Evolutionary conservation across 2,329 filamentous ascomycete genomes (phyloP), one percentile per base, ranked within the genome.

Genomic region (Fusarium paranaense): DNA sequence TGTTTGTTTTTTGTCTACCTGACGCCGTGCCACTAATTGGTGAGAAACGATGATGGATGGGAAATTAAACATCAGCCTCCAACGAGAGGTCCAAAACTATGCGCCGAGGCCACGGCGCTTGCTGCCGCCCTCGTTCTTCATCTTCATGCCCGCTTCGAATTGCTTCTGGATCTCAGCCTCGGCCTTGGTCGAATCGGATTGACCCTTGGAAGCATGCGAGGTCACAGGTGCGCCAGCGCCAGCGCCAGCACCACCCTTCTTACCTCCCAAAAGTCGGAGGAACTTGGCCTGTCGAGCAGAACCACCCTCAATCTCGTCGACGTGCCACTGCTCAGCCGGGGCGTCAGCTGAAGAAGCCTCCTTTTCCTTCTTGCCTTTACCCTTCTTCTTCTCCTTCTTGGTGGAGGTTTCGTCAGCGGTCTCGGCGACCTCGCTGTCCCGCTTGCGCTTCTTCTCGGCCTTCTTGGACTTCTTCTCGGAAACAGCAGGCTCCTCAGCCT

Each of bases 91-190:
- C 38, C 20, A 62, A 64, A 66, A 50, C 80, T 81, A 88, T 32
- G 87, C 88, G 22, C 89, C 89, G 13, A 91, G 83, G 3, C 89
- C 89, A 56, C 83, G 86, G 67, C 85, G 85, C 77, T 87, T 86
- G 38, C 84, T 84, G 30, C 85, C 84, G 22, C 82, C 83, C 52
- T 89, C 88, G 33, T 86, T 83, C 82, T 90, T 91, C 82, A 87
- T 86, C 76, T 84, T 85, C 80, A 90, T 89, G 32, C 89, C 89
- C 11, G 82, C 81, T 69, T 90, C 86, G 69, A 88, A 91, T 75
- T 91, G 89, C 68, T 84, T 85, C 80, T 90, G 87, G 25, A 91
- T 85, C 52, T 90, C 88, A 32, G 84, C 83, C 71, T 89, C 86
- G 33, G 87, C 85, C 72, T 84, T 83, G 66, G 76, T 82, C 40